These are phyloP conservation scores for Jackrogersella multiformis DNA, from an alignment of 495 filamentous ascomycete species.

Conservation along the genomic window DNA sequence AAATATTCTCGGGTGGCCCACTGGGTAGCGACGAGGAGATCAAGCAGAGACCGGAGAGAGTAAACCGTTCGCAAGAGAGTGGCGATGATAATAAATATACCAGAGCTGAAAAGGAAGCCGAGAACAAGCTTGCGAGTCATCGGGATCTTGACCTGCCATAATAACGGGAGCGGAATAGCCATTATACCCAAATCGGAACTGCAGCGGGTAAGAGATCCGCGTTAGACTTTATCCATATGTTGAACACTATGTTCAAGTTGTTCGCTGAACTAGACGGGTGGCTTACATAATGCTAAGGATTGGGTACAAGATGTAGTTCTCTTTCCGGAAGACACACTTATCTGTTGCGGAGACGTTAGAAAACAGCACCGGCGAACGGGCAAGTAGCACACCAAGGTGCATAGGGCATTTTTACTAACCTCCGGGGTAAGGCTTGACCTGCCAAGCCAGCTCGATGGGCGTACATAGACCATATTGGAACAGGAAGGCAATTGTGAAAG, in stretches of 20 bases:
- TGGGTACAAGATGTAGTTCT: conserved; percentile 21
- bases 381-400: not conserved
- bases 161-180: conserved; percentile 25
- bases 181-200: conserved; percentile 23
- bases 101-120: conserved; percentile 6
- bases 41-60: conserved; percentile 10
- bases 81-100: conserved; percentile 25
- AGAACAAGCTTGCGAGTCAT: conserved; percentile 7
- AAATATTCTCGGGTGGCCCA: conserved; percentile 28
- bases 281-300: conserved; percentile 24
- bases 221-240: not conserved
- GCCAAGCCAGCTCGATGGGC: conserved; percentile 16
- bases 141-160: conserved; percentile 17
- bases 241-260: not conserved
- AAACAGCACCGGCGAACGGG: not conserved
- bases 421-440: conserved; percentile 19
- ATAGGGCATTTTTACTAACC: not conserved
- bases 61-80: conserved; percentile 20
- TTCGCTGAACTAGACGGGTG: not conserved
- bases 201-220: not conserved
- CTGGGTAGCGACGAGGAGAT: conserved; percentile 19
- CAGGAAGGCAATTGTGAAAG: conserved; percentile 11
- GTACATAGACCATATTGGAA: conserved; percentile 22
- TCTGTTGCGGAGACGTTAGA: conserved; percentile 10
- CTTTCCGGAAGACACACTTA: conserved; percentile 22